phyloP scores from a whole-genome alignment of 1,284 basidiomycete species.

The Sporisorium exsertum region DNA sequence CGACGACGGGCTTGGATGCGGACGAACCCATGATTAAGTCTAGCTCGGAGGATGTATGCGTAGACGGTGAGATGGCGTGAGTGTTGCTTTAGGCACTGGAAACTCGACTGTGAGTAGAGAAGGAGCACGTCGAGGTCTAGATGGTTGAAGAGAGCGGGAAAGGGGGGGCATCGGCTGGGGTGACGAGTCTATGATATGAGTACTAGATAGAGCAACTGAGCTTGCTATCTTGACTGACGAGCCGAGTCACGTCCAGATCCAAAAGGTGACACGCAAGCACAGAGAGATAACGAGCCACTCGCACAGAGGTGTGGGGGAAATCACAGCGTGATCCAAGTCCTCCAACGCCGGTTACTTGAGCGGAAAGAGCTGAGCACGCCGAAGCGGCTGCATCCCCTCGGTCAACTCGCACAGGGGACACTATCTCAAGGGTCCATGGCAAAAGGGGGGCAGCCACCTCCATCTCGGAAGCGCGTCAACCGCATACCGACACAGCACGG shows the following conservation, averaged over 20 bases:
- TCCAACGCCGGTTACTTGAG: neutral
- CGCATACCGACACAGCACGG: conserved; percentile 2
- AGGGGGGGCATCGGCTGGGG: neutral
- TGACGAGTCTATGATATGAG: neutral
- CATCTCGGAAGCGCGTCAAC: conserved; percentile 16
- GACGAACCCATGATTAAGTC: conserved; percentile 27
- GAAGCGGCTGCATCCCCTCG: conserved; percentile 6
- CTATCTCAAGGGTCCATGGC: neutral
- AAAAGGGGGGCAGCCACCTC: neutral
- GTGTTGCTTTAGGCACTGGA: neutral
- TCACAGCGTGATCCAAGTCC: neutral
- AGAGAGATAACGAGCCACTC: neutral
- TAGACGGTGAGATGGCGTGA: neutral
- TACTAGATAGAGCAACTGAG: too few species aligned
- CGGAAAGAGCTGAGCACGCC: neutral
- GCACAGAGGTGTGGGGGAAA: neutral
- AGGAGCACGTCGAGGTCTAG: conserved; percentile 1
- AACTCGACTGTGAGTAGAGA: too few species aligned
- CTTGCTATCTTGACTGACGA: neutral
- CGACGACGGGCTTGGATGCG: conserved; percentile 37
- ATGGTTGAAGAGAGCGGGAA: neutral
- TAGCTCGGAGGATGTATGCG: neutral
- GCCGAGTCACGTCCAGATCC: neutral
- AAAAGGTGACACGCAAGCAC: neutral
- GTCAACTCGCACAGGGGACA: neutral